These are phyloP conservation scores for Sonneratia caseolaris DNA, from an alignment of 345 rosid species.

Conservation along the genomic window DNA sequence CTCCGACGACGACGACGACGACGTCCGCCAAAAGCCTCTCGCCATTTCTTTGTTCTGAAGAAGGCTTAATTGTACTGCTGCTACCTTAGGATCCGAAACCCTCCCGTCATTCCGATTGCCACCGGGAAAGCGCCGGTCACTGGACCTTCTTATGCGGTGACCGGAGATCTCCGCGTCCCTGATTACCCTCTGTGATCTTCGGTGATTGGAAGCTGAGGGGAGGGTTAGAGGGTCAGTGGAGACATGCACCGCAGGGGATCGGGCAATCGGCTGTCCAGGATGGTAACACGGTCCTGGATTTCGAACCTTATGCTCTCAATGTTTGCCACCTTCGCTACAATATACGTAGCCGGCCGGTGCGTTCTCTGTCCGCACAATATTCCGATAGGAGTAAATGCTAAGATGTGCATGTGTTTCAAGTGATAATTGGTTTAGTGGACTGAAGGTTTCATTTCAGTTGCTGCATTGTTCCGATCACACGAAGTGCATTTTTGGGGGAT, in stretches of 20 bases:
- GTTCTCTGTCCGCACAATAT: slow-evolving; percentile 5
- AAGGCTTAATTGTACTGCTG: background rate
- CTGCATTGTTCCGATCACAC: background rate
- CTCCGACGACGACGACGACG: background rate
- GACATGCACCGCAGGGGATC: slow-evolving; percentile 13
- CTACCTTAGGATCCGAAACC: background rate
- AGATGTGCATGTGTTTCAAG: background rate
- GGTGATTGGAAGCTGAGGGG: background rate
- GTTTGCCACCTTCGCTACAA: slow-evolving; percentile 59
- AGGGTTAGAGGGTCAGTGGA: background rate
- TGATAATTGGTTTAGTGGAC: background rate
- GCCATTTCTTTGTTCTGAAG: background rate
- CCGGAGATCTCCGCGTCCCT: background rate
- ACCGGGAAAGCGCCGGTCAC: background rate
- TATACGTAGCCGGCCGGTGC: slow-evolving; percentile 77
- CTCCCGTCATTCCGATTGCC: background rate
- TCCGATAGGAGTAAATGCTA: no score
- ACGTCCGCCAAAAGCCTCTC: no score
- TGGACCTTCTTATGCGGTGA: background rate
- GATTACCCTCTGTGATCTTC: background rate
- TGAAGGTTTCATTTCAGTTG: background rate
- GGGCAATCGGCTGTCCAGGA: slow-evolving; percentile 17
- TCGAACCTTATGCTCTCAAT: slow-evolving; percentile 55
- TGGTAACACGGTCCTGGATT: slow-evolving; percentile 33
- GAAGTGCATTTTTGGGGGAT: slow-evolving; percentile 1